Evolutionary conservation across 2,329 filamentous ascomycete species (phyloP), one percentile per base, ranked within the genome.

Genomic region (Colletotrichum sp.): DNA sequence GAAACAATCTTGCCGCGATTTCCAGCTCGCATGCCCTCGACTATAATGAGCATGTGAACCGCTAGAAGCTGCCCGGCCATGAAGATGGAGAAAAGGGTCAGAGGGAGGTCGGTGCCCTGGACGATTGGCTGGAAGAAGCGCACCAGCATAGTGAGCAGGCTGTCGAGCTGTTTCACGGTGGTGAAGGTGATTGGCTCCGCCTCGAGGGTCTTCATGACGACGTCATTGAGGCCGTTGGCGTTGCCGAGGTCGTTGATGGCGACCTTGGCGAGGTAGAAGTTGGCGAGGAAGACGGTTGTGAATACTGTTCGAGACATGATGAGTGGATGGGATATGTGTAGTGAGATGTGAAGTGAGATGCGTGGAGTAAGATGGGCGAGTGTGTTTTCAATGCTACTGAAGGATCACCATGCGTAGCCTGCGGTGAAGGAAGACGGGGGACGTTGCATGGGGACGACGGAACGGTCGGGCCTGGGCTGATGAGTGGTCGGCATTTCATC

Each of bases 41-140:
- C 58, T 11, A 78, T 31, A 21, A 79, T 24, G 5, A 76, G 38
- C 4, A 70, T 54, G 18, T 79, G 75, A 63, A 78, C 33, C 16
- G 78, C 68, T 29, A 77, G 9, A 3, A 77, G 13, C 70, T 79
- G 78, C 12, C 77, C 76, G 6, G 66, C 59, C 59, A 78, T 76
- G 47, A 77, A 78, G 18, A 75, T 29, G 3, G 72, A 70, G 38
- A 78, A 79, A 4, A 79, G 21, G 3, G 75, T 73, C 24, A 78
- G 54, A 1, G 65, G 59, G 0, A 75, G 75, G 12, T 61, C 68
- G 27, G 71, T 69, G 7, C 76, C 77, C 12, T 51, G 66, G 12
- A 76, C 66, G 29, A 71, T 62, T 3, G 77, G 75, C 58, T 76
- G 76, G 58, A 77, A 77, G 43, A 77, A 75, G 7, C 63, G 54